Evolutionary conservation across 768 basidiomycete genomes (phyloP), one percentile per base, ranked within the genome.

Genomic region (Rhodotorula sphaerocarpa): DNA sequence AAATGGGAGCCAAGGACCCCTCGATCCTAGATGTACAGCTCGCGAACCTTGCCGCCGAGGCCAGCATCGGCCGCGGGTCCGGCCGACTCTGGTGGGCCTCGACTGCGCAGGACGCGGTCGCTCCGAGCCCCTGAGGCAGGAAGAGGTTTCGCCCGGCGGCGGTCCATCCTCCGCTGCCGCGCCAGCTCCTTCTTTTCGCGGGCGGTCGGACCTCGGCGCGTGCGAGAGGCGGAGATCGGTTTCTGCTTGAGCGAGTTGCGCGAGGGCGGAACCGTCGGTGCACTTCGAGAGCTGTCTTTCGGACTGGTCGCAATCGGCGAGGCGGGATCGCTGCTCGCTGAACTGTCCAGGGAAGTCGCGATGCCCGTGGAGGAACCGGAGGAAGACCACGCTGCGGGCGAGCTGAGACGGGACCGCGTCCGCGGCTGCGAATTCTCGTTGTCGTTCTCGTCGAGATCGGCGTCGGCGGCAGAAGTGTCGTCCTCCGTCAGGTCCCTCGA

Each of bases 371-470:
- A 20, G 44, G 41, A 27, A 16, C 15, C 27, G 15, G 47, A 30
- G 5, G 28, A 30, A 3, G 30, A 27, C 15, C 21, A 45, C 3
- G 44, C 4, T 23, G 33, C n/a, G 23, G 33, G 33, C 33, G 50
- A 51, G 25, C 18, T 27, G 14, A 28, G 20, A 5, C 55, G 31
- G 14, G 45, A 15, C 2, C 55, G 45, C 15, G 46, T 25, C 5
- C 55, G 55, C 14, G 45, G 55, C 16, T 15, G 11, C 5, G 36
- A 23, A 12, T 30, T 34, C 20, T 57, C 55, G 46, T 57, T 57
- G 34, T 57, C 55, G 27, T 57, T 57, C 7, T 25, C 33, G 55
- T 57, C 55, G 34, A 57, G 27, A 18, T 23, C 53, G 39, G 28
- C 9, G 53, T 44, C 42, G 30, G 25, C 15, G 34, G 42, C 7